Evolutionary conservation across 345 rosid species (phyloP).

Genomic region (Eucalyptus pauciflora): DNA sequence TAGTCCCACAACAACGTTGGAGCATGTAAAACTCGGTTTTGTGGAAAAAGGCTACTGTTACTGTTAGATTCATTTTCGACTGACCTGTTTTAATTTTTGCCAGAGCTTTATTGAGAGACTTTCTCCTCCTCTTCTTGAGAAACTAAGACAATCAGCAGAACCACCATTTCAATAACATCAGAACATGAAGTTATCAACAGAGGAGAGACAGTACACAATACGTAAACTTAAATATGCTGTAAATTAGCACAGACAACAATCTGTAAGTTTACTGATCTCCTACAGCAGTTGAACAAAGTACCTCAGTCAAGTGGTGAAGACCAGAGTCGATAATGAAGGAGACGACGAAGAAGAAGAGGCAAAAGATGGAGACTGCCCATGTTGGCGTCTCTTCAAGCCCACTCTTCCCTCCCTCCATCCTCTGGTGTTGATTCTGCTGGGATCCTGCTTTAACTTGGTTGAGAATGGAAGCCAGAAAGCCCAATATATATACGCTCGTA

Average conservation of each 20-base stretch:
- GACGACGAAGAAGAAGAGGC: conserved; percentile 3
- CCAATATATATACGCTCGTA: not conserved
- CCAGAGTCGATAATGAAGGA: not conserved
- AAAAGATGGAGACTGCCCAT: conserved; percentile 12
- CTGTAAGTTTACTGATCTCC: not conserved
- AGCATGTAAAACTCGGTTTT: not conserved
- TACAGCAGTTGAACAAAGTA: not conserved
- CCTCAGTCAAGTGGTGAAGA: conserved; percentile 4
- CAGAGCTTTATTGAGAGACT: conserved; percentile 6
- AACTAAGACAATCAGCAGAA: not conserved
- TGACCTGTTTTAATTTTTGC: conserved; percentile 8
- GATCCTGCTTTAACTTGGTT: not conserved
- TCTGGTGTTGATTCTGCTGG: not conserved
- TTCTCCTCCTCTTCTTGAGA: conserved; percentile 3
- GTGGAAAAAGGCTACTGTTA: not conserved
- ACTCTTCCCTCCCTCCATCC: not conserved
- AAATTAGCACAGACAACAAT: not conserved
- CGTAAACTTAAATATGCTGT: not conserved
- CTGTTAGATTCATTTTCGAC: not conserved
- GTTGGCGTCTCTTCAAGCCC: conserved; percentile 11
- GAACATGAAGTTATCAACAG: not conserved
- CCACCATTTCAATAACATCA: not conserved
- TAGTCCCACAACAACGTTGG: not conserved
- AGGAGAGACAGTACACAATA: not conserved
- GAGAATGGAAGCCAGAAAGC: not conserved